These are phyloP conservation scores for Blastobotrys proliferans DNA, from an alignment of 1,139 yeast species.

Conservation along the genomic window DNA sequence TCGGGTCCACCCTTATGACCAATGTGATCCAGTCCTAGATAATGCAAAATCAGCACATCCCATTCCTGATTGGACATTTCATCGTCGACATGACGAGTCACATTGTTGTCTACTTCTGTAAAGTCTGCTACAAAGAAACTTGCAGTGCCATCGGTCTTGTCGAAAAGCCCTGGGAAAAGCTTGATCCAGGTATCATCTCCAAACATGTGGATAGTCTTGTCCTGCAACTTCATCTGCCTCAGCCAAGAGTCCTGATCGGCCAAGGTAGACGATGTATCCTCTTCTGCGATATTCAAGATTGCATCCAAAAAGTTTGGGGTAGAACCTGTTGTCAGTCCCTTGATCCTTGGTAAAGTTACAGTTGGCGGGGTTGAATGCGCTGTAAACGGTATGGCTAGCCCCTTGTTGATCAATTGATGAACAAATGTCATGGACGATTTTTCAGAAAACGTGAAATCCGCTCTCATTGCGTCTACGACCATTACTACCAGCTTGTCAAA, in stretches of 20 bases:
- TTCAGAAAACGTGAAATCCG: slow-evolving; percentile 73
- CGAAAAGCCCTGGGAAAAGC: slow-evolving; percentile 67
- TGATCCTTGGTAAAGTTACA: slow-evolving; percentile 87
- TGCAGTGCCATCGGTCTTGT: slow-evolving; percentile 75
- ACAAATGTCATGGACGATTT: slow-evolving; percentile 59
- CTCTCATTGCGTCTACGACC: slow-evolving; percentile 89
- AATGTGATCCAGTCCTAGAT: slow-evolving; percentile 91
- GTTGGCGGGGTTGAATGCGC: slow-evolving; percentile 95
- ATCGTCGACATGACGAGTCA: slow-evolving; percentile 72
- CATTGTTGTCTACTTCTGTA: slow-evolving; percentile 89
- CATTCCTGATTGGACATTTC: slow-evolving; percentile 52
- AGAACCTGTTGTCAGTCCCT: slow-evolving; percentile 93
- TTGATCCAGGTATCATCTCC: slow-evolving; percentile 99
- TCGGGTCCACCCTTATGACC: slow-evolving; percentile 95
- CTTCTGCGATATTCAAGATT: slow-evolving; percentile 88
- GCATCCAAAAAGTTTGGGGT: slow-evolving; percentile 95
- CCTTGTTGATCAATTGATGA: slow-evolving; percentile 60
- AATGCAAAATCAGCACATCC: slow-evolving; percentile 87
- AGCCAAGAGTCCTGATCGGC: slow-evolving; percentile 85
- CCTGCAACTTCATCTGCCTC: slow-evolving; percentile 49
- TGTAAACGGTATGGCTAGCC: slow-evolving; percentile 80
- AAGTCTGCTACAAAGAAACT: slow-evolving; percentile 94
- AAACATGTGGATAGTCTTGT: slow-evolving; percentile 65
- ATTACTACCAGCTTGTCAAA: slow-evolving; percentile 71
- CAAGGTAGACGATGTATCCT: slow-evolving; percentile 72